phyloP scores from a whole-genome alignment of 768 basidiomycete species.

The Suillus alpinus region DNA sequence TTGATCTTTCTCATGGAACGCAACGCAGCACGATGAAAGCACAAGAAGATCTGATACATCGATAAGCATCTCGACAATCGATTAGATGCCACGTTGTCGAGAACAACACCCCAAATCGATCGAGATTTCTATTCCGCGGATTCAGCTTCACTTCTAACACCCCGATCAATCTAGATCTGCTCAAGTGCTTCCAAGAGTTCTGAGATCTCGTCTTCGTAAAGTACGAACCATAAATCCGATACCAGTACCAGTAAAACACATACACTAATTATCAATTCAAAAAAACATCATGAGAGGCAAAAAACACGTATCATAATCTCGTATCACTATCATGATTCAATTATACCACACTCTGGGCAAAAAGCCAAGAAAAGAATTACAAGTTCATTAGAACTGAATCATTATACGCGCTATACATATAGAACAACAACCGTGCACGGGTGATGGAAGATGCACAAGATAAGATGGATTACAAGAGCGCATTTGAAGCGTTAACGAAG shows the following conservation, averaged over 20 bases:
- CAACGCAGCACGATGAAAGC: no score
- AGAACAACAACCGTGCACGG: not conserved
- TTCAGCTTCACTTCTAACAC: not conserved
- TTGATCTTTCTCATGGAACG: no score
- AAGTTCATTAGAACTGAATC: constrained; percentile 1
- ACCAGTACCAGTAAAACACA: no score
- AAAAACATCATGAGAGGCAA: not conserved
- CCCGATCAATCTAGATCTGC: not conserved
- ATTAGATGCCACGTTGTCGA: constrained; percentile 3
- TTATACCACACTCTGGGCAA: not conserved
- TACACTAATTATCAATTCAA: not conserved
- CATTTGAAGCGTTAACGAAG: not conserved
- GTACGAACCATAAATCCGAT: not conserved
- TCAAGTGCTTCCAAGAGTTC: not conserved
- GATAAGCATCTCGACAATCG: not conserved
- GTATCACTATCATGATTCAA: not conserved
- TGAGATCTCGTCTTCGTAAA: not conserved
- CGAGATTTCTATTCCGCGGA: not conserved
- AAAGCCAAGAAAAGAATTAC: constrained; percentile 1
- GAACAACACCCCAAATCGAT: not conserved
- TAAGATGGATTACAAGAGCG: not conserved
- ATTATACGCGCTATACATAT: constrained; percentile 5
- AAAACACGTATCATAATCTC: not conserved
- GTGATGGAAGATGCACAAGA: not conserved
- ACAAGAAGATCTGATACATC: not conserved